These are phyloP conservation scores for Crataegus laevigata DNA, from an alignment of 306 rosid species.

Conservation along the genomic window DNA sequence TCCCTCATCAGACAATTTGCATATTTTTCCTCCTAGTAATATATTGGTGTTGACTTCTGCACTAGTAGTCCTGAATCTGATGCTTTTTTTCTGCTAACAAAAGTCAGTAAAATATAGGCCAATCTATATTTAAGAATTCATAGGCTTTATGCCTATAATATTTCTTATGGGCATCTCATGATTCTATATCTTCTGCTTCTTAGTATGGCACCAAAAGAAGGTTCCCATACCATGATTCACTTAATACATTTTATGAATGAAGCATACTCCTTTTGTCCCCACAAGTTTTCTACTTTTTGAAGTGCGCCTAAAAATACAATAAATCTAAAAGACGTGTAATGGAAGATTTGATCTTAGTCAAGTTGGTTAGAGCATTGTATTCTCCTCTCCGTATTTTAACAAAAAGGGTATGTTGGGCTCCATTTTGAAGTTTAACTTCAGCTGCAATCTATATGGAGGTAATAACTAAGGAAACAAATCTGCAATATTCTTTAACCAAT, in stretches of 20 bases:
- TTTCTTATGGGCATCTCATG: constrained; percentile 1
- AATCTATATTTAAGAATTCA: neutral
- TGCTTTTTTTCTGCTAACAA: constrained; percentile 5
- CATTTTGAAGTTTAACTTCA: too few species aligned
- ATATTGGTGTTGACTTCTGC: constrained; percentile 11
- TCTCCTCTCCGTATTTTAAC: too few species aligned
- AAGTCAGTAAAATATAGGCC: neutral
- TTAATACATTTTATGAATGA: neutral
- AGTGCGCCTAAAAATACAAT: neutral
- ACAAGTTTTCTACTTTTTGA: neutral
- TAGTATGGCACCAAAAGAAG: constrained; percentile 17
- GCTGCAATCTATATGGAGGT: neutral
- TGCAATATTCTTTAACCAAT: neutral
- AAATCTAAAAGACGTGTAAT: neutral
- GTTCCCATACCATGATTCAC: neutral
- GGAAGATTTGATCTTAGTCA: too few species aligned
- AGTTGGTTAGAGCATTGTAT: too few species aligned
- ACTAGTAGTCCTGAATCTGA: constrained; percentile 9
- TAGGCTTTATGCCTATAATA: constrained; percentile 20
- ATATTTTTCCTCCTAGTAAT: neutral
- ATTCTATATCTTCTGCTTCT: constrained; percentile 23
- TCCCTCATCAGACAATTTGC: constrained; percentile 1
- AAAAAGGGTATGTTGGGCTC: too few species aligned
- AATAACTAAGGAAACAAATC: neutral
- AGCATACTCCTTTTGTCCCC: neutral